Evolutionary conservation across 176 grass and related monocot genomes (phyloP).

Genomic region (Hsuehochloa calcarea): DNA sequence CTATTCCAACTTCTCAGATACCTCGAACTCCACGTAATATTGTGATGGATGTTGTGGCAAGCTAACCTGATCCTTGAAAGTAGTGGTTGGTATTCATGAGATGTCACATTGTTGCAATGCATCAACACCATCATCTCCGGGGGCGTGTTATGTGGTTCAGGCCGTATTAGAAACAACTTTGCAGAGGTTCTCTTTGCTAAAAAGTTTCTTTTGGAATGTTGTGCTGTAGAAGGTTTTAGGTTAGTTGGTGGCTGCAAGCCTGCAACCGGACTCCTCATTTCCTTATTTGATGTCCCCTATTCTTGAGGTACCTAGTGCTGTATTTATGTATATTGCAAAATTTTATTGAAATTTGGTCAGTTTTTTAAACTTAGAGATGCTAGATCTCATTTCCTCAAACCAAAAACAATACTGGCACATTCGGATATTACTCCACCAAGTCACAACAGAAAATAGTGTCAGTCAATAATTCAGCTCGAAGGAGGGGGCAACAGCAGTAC

Average conservation of each 20-base stretch:
- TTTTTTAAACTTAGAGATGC: neutral
- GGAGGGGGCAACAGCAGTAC: neutral
- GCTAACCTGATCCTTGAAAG: slow-evolving; percentile 18
- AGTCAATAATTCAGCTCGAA: neutral
- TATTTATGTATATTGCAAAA: neutral
- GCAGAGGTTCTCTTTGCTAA: neutral
- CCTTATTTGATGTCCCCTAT: neutral
- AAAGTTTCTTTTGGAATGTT: slow-evolving; percentile 20
- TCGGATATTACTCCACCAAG: neutral
- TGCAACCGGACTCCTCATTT: neutral
- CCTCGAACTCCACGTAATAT: slow-evolving; percentile 13
- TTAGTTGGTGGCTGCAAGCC: slow-evolving; percentile 6
- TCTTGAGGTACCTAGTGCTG: neutral
- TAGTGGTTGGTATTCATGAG: neutral
- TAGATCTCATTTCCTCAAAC: neutral
- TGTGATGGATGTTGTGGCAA: slow-evolving; percentile 12
- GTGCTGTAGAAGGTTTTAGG: neutral
- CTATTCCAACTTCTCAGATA: slow-evolving; percentile 27
- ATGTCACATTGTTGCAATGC: neutral
- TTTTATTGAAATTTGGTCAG: neutral
- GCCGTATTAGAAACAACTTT: neutral
- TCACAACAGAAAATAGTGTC: neutral
- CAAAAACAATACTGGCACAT: neutral
- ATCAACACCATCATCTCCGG: neutral
- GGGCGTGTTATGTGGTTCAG: slow-evolving; percentile 26